Evolutionary conservation across 2,329 filamentous ascomycete genomes (phyloP).

Genomic region (Macrophomina tecta): DNA sequence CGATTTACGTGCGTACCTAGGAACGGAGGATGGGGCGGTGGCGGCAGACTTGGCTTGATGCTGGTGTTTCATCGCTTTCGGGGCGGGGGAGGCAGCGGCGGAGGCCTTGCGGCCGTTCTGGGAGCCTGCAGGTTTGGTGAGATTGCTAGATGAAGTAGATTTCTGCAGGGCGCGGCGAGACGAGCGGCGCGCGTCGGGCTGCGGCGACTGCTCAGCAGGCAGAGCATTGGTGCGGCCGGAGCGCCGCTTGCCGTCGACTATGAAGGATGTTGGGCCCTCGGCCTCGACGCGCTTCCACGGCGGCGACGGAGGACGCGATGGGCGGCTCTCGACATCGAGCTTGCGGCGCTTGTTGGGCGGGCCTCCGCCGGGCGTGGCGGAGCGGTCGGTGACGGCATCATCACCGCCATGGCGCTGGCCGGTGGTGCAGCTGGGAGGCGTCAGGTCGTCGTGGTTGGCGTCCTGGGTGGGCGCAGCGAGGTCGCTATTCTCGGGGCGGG

Average conservation of each 20-base stretch:
- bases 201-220: slow-evolving; percentile 54
- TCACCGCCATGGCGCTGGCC: slow-evolving; percentile 16
- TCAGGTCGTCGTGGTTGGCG: neutral
- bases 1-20: slow-evolving; percentile 6
- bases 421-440: slow-evolving; percentile 1
- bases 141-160: slow-evolving; percentile 17
- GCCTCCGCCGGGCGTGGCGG: slow-evolving; percentile 30
- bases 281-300: slow-evolving; percentile 90
- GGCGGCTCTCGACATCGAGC: slow-evolving; percentile 45
- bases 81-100: slow-evolving; percentile 6
- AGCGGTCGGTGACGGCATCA: slow-evolving; percentile 7
- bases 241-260: slow-evolving; percentile 66
- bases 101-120: slow-evolving; percentile 18
- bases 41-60: slow-evolving; percentile 16
- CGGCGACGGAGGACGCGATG: slow-evolving; percentile 69
- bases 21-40: slow-evolving; percentile 5
- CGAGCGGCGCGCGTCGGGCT: slow-evolving; percentile 47
- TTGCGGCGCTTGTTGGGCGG: slow-evolving; percentile 68
- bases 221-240: slow-evolving; percentile 63
- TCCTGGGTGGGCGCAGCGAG: slow-evolving; percentile 4
- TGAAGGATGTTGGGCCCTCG: slow-evolving; percentile 86
- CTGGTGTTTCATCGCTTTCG: slow-evolving; percentile 9
- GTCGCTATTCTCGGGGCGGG: slow-evolving; percentile 36
- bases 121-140: slow-evolving; percentile 16
- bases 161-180: slow-evolving; percentile 24